A percentile compares a stretch with the other conserved stretches of the same genome.
phyloP scores from a whole-genome alignment of 1,139 yeast species.

The Lodderomyces beijingensis region DNA sequence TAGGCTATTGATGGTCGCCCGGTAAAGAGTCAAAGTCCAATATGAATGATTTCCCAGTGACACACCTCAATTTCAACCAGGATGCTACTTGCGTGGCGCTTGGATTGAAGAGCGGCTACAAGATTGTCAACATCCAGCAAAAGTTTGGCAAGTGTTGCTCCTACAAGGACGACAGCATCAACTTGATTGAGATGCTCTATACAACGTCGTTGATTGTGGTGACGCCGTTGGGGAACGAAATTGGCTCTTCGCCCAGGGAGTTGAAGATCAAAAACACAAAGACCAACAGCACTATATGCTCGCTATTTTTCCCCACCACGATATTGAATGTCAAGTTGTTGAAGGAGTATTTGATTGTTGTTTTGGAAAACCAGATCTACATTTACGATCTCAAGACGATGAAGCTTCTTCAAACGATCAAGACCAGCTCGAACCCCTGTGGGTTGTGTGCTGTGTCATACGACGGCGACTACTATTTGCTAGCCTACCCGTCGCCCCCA shows the following conservation, averaged over 20 bases:
- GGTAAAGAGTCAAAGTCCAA: too few relatives aligned
- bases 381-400: constrained; percentile 85
- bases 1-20: too few relatives aligned
- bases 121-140: constrained; percentile 84
- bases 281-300: constrained; percentile 68
- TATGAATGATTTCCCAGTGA: constrained; percentile 21
- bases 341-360: constrained; percentile 66
- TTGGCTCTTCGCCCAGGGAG: constrained; percentile 75
- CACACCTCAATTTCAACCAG: constrained; percentile 79
- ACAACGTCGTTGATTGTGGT: constrained; percentile 83
- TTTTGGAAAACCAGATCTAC: constrained; percentile 80
- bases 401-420: constrained; percentile 85
- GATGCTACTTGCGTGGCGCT: constrained; percentile 84
- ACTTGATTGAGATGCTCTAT: constrained; percentile 86
- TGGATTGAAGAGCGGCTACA: constrained; percentile 74
- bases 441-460: constrained; percentile 67
- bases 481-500: constrained; percentile 89
- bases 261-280: constrained; percentile 81
- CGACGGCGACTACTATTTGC: constrained; percentile 54
- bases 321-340: constrained; percentile 77
- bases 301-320: constrained; percentile 82
- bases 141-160: constrained; percentile 66
- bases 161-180: constrained; percentile 51
- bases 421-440: constrained; percentile 65
- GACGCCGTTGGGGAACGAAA: constrained; percentile 84